Evolutionary conservation across 208 protist species (phyloP).

Genomic region (Leishmania arabica): DNA sequence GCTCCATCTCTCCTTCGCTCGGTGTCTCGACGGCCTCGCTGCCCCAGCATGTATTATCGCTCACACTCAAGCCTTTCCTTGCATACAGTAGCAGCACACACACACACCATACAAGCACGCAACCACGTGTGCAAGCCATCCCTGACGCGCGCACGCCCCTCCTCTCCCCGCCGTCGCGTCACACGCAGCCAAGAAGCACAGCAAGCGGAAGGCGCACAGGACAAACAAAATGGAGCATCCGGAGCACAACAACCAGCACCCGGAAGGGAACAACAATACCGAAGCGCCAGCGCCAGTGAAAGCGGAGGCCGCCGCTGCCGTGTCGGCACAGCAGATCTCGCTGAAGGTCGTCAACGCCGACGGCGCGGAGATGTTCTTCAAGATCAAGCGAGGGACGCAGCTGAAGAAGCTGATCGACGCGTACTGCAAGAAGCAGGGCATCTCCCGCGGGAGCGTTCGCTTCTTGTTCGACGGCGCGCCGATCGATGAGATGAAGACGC

Average conservation of each 20-base stretch:
- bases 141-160: not conserved
- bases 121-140: not conserved
- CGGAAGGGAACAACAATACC: conserved; percentile 14
- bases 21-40: too few relatives aligned
- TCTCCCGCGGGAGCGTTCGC: conserved; percentile 85
- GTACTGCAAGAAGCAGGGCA: conserved; percentile 97
- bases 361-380: conserved; percentile 96
- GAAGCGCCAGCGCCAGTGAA: conserved; percentile 49
- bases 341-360: conserved; percentile 94
- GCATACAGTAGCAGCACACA: not conserved
- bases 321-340: conserved; percentile 69
- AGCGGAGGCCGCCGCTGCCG: conserved; percentile 44
- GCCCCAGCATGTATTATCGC: not conserved
- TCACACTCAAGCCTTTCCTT: not conserved
- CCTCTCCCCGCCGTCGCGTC: not conserved
- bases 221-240: conserved; percentile 24
- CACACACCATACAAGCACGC: not conserved
- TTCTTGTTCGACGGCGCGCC: conserved; percentile 97
- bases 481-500: conserved; percentile 92
- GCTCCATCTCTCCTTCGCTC: not conserved
- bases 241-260: conserved; percentile 20
- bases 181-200: not conserved
- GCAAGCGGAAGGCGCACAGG: not conserved
- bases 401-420: conserved; percentile 97
- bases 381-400: conserved; percentile 95